Conservation (phyloP, 495 filamentous ascomycete genomes). For the Thermothielavioides terrestris region DNA sequence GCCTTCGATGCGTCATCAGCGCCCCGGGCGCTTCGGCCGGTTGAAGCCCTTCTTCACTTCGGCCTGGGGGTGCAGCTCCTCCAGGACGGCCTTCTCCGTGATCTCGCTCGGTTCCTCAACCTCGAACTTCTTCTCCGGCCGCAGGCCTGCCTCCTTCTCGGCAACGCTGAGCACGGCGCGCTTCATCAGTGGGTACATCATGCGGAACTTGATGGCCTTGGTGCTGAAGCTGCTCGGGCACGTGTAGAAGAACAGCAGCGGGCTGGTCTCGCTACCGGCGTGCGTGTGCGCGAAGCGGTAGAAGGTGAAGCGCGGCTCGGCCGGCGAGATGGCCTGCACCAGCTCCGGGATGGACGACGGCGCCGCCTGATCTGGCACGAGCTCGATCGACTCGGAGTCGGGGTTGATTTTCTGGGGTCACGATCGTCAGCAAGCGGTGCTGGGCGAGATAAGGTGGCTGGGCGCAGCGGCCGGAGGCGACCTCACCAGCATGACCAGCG, state of each 20-base stretch:
- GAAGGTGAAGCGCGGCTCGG: constrained; percentile 83
- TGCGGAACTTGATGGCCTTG: constrained; percentile 79
- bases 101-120: constrained; percentile 66
- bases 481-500: constrained; percentile 75
- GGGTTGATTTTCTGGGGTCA: constrained; percentile 58
- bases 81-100: constrained; percentile 56
- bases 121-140: constrained; percentile 64
- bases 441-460: not conserved
- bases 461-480: no score
- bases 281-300: constrained; percentile 58
- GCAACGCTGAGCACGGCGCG: constrained; percentile 60
- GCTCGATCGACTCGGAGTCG: constrained; percentile 65
- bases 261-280: constrained; percentile 47
- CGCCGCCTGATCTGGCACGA: constrained; percentile 49
- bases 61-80: constrained; percentile 66
- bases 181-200: constrained; percentile 87
- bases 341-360: constrained; percentile 37
- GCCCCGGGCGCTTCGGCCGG: constrained; percentile 82
- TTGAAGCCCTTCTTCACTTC: constrained; percentile 67
- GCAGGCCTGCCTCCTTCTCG: constrained; percentile 58
- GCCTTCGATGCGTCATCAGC: constrained; percentile 8
- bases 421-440: not conserved
- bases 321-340: constrained; percentile 60
- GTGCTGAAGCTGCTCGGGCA: constrained; percentile 60
- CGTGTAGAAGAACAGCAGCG: constrained; percentile 88